These are phyloP conservation scores for Petrea volubilis DNA, from an alignment of 257 asterid genomes.

Conservation along the genomic window DNA sequence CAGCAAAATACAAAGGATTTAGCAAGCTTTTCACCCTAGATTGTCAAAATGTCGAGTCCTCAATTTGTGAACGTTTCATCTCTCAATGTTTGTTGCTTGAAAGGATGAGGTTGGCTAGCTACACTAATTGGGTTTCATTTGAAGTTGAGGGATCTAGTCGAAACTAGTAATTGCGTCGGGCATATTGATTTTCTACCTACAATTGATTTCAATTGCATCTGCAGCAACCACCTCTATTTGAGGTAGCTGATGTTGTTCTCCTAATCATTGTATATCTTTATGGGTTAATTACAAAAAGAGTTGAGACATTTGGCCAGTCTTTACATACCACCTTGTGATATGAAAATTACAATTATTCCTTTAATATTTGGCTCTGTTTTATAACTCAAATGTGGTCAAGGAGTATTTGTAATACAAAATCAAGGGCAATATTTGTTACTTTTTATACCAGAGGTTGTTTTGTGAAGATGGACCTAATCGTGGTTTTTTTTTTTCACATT, in stretches of 20 bases:
- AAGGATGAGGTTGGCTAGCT: not conserved
- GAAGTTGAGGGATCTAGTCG: conserved; percentile 17
- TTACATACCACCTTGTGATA: too few relatives aligned
- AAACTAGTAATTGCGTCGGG: not conserved
- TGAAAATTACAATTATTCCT: too few relatives aligned
- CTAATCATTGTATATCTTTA: not conserved
- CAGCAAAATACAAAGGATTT: conserved; percentile 17
- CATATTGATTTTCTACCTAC: not conserved
- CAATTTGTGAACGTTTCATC: not conserved
- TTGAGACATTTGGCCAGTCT: too few relatives aligned
- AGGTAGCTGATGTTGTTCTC: not conserved
- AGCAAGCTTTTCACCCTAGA: not conserved
- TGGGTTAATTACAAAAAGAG: too few relatives aligned
- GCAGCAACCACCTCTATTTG: not conserved
- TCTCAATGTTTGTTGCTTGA: conserved; percentile 17
- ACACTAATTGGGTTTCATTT: not conserved
- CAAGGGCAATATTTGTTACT: too few relatives aligned
- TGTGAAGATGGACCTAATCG: too few relatives aligned
- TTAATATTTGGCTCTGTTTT: too few relatives aligned
- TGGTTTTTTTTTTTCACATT: too few relatives aligned
- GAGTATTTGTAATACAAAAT: too few relatives aligned
- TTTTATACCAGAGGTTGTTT: too few relatives aligned
- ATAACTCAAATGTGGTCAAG: too few relatives aligned
- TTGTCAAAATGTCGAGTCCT: conserved; percentile 2
- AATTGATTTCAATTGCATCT: not conserved